Evolutionary conservation across 805 yeast species (phyloP), one percentile per base, ranked within the genome.

Genomic region (Scheffersomyces ergatensis): DNA sequence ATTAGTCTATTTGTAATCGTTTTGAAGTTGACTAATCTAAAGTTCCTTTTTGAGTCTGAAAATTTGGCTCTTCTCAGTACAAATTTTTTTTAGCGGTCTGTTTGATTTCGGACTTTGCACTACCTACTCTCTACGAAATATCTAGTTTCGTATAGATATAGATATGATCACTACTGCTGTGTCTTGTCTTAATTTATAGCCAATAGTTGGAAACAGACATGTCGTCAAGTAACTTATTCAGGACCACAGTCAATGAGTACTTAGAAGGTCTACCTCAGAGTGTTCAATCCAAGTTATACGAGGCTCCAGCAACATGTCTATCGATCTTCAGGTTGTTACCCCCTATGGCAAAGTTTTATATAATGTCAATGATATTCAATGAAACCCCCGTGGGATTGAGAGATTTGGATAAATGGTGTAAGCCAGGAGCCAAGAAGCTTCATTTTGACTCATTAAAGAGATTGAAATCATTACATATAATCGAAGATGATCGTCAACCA

Each of bases 251-350:
- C 45, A 87, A 87, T 56, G 95, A 86, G 52, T 89, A 93, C 62
- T 71, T 93, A 45, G 97, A 89, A 57, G 89, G 87, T 15, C 78
- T 93, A 5, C 96, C 98, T 1, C 89, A 85, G 55, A 72, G 85
- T 5, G 87, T 89, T n/a, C 92, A 90, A 51, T 73, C 83, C 17
- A 78, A 89, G 55, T 74, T 93, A 17, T 93, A 86, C 63, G 83
- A 80, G 52, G 61, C 63, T 38, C 96, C 99, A 2, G 96, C 97
- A 11, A 88, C 99, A 41, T 89, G 97, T 58, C 71, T 93, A 35
- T 95, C 99, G 2, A 83, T 93, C n/a, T 90, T 83, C 60, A 74
- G 99, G 47, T 70, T 93, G 44, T 72, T 93, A 14, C 97, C 99
- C 0, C 82, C 90, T 18, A 63, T 93, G 49, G 96, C 97, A 21